phyloP scores from a whole-genome alignment of 176 grass and related monocot genomes.

The Triticum urartu region DNA sequence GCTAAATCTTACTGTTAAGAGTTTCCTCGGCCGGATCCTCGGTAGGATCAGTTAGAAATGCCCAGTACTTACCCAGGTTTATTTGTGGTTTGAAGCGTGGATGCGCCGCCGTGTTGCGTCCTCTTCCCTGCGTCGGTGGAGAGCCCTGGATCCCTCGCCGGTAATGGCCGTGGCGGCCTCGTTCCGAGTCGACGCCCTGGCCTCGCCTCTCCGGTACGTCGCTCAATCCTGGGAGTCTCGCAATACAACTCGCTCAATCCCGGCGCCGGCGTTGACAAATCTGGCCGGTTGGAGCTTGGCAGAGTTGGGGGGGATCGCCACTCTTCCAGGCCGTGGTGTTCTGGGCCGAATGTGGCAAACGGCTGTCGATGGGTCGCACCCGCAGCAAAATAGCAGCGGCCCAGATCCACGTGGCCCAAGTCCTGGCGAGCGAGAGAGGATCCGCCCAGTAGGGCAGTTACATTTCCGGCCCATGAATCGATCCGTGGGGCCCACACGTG shows the following conservation, averaged over 20 bases:
- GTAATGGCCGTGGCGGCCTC: not conserved
- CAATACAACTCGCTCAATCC: no score
- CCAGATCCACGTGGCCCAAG: not conserved
- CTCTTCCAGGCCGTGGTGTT: not conserved
- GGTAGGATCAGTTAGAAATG: no score
- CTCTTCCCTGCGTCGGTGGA: not conserved
- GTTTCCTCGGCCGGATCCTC: no score
- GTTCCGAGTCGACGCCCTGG: not conserved
- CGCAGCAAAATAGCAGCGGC: no score
- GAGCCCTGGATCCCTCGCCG: not conserved
- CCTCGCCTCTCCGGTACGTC: not conserved
- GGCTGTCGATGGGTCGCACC: not conserved
- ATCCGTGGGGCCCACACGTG: not conserved
- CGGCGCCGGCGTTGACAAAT: not conserved
- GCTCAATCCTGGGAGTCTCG: not conserved
- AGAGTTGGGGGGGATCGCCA: no score
- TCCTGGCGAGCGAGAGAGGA: no score
- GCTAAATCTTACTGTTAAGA: no score
- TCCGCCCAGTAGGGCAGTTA: not conserved
- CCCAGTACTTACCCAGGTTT: no score
- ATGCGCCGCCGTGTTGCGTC: not conserved
- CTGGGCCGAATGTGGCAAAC: not conserved
- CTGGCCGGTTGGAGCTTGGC: no score
- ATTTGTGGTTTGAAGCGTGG: not conserved
- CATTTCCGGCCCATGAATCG: not conserved